Evolutionary conservation across 2,329 filamentous ascomycete genomes (phyloP).

Genomic region (Pseudogymnoascus sp.): DNA sequence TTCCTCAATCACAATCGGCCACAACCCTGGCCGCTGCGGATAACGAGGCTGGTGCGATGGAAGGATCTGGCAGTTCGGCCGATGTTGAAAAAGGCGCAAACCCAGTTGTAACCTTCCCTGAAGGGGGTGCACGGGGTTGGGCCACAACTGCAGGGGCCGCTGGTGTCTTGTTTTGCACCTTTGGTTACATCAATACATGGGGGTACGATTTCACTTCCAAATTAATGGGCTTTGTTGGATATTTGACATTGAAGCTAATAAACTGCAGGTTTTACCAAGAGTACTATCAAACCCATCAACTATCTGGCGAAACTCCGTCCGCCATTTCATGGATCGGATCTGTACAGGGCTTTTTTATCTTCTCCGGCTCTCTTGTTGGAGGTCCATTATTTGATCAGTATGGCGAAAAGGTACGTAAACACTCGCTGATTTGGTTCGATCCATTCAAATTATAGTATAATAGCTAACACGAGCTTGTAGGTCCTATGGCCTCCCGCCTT

Average conservation of each 20-base stretch:
- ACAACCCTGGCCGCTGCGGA: neutral
- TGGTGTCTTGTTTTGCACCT: constrained; percentile 39
- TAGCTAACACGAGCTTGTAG: constrained; percentile 19
- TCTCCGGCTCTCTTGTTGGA: constrained; percentile 42
- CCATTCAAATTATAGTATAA: constrained; percentile 10
- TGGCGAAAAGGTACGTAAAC: constrained; percentile 41
- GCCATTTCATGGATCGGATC: constrained; percentile 55
- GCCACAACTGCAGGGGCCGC: constrained; percentile 39
- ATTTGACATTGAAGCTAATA: neutral
- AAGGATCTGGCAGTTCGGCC: neutral
- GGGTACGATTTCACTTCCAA: constrained; percentile 29
- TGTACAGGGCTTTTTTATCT: constrained; percentile 46
- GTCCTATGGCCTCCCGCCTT: constrained; percentile 45
- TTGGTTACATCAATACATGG: constrained; percentile 42
- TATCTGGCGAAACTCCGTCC: constrained; percentile 42
- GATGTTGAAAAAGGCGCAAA: neutral
- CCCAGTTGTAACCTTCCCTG: constrained; percentile 38
- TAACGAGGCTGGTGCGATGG: neutral
- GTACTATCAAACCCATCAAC: constrained; percentile 45
- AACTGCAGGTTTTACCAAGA: constrained; percentile 46
- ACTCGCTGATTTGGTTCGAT: neutral
- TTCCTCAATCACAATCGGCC: constrained; percentile 9
- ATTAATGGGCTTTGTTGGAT: neutral
- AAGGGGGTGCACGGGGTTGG: constrained; percentile 52
- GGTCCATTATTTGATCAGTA: constrained; percentile 57